Conservation (phyloP, 495 filamentous ascomycete genomes). For the Aspergillus biplanus region DNA sequence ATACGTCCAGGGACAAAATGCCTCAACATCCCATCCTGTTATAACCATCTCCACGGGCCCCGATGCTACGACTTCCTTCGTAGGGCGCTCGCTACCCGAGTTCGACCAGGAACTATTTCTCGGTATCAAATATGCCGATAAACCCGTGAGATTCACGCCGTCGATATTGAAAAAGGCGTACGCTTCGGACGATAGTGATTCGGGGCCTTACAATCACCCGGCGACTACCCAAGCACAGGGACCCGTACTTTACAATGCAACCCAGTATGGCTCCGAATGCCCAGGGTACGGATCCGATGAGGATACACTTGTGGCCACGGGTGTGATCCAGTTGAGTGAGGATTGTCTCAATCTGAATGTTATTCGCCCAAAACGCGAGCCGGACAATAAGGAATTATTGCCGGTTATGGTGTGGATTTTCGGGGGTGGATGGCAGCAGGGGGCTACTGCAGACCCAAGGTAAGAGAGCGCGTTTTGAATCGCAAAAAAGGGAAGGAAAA, state of each 20-base stretch:
- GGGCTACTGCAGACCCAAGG: conserved; percentile 42
- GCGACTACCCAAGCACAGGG: neutral
- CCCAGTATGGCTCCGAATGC: conserved; percentile 42
- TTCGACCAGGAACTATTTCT: conserved; percentile 40
- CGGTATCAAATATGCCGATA: conserved; percentile 40
- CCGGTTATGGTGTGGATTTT: conserved; percentile 72
- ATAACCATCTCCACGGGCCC: conserved; percentile 20
- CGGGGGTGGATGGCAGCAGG: conserved; percentile 59
- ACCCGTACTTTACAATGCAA: conserved; percentile 36
- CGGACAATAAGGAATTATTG: conserved; percentile 48
- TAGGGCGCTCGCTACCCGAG: conserved; percentile 35
- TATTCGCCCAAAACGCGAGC: conserved; percentile 55
- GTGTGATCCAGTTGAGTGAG: conserved; percentile 47
- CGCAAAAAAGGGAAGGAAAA: no score
- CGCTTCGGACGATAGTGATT: conserved; percentile 29
- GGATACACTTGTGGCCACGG: conserved; percentile 27
- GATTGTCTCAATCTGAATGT: conserved; percentile 71
- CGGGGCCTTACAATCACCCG: conserved; percentile 20
- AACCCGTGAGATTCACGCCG: conserved; percentile 37
- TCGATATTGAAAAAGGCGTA: conserved; percentile 33
- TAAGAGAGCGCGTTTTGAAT: conserved; percentile 22
- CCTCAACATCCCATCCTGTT: neutral
- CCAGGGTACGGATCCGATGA: conserved; percentile 42
- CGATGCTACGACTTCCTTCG: conserved; percentile 26
- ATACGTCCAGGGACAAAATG: neutral